Base-by-base conservation (phyloP, 768 basidiomycete genomes). In the Amanita inopinata region DNA sequence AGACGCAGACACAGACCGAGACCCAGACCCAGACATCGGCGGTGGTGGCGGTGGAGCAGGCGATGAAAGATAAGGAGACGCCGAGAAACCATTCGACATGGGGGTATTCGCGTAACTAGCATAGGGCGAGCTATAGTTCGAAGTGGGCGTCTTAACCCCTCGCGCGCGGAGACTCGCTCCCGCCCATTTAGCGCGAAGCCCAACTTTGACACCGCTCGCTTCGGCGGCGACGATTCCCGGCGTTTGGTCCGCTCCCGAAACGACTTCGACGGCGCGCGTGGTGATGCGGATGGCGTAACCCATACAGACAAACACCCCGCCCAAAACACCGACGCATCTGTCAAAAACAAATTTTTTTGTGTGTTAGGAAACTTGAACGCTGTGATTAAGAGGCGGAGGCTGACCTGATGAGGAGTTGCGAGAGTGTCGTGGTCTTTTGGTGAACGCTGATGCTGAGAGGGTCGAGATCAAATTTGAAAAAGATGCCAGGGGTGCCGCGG, bases 391-490 rank as follows among this genome's bases (percentile, higher is more conserved):
- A 17, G 27, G 8, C 38, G 35, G 15, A 18, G n/a, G 50, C 53
- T 34, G 46, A 72, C 63, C 84, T 73, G 48, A 97, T 84, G 49
- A 96, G 54, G 41, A 99, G 74, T 50, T 93, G 84, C 2, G 82
- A 54, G 38, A 99, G 63, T 1, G 76, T 69, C 0, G 84, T 90
- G 14, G 94, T 97, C 12, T 91, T 78, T 62, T 98, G 92, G 53
- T 85, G 76, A 41, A 97, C 78, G 0, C 78, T 83, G 46, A 98
- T 70, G 17, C 75, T 69, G 62, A 98, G 73, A 0, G 93, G 91
- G 56, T 99, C 94, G 27, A 97, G 64, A 46, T 99, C 93, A 58
- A 90, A 97, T 62, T 97, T 96, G 82, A 97, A 96, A 70, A 94
- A 97, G 57, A 98, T 94, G 11, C 88, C 93, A 0, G 94, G 94